Base-by-base conservation (phyloP, 148 eudicot genomes). In the Selenicereus undatus region DNA sequence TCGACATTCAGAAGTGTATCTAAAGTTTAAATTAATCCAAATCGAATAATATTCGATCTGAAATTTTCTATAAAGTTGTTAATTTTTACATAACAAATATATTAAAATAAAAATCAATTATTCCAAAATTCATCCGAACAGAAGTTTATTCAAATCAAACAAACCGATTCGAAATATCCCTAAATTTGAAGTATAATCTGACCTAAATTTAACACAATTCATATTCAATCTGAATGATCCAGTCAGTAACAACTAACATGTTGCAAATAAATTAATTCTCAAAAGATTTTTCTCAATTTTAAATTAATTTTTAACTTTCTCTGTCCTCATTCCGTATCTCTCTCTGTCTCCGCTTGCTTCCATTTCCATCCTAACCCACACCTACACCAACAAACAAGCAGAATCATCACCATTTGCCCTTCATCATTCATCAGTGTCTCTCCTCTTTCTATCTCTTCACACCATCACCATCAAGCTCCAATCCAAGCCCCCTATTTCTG, bases 301-400 rank as follows among this genome's bases (percentile, higher is more conserved):
- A 32, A 32, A 32, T 43, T 43, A 26, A 26, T 79, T 5, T 43
- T 42, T 62, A 32, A 32, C 1, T 32, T 2, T 32, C 32, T 32
- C 32, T 10, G 42, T 75, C 35, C 51, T 7, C 43, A 7, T 39
- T 39, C 8, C 22, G 43, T 66, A 8, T 42, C 50, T 66, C 51
- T 74, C 11, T 74, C 50, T 74, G 20, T 77, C 43, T 74, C 71
- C 65, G 13, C 1, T 43, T 36, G 51, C 71, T 39, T 62, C 79
- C 79, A 35, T 56, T 60, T 58, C 50, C 79, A 56, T 76, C 45
- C 78, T 76, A 51, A 76, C 78, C 43, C 64, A n/a, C 32, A 50
- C 60, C 45, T 29, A 27, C 77, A 51, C 42, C 64, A 75, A 51
- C 77, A 51, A 75, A 75, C 77, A 75, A 27, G 30, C 77, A 74